These are phyloP conservation scores for Phytophthora megakarya DNA, from an alignment of 352 stramenopile genomes.

Conservation along the genomic window DNA sequence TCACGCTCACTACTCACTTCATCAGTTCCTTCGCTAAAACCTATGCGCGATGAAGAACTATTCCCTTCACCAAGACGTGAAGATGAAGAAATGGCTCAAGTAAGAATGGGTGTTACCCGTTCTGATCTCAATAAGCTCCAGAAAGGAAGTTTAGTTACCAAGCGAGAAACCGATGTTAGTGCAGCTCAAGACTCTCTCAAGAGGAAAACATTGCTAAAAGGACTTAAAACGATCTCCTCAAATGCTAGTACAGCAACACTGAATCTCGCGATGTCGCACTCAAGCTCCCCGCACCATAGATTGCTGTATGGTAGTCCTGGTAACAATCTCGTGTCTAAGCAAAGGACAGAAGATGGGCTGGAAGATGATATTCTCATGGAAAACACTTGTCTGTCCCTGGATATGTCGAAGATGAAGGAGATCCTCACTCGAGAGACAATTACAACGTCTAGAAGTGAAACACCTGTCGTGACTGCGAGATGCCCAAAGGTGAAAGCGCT, in stretches of 20 bases:
- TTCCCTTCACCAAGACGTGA: conserved; percentile 11
- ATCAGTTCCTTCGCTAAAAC: conserved; percentile 38
- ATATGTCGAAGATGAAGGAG: conserved; percentile 41
- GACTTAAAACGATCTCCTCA: conserved; percentile 27
- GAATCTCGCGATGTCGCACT: conserved; percentile 26
- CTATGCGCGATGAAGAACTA: conserved; percentile 20
- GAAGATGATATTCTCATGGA: conserved; percentile 37
- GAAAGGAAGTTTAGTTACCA: conserved; percentile 10
- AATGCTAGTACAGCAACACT: conserved; percentile 7
- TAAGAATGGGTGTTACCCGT: conserved; percentile 3
- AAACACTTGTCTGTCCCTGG: conserved; percentile 37
- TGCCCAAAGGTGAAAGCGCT: conserved; percentile 62
- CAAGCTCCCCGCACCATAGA: conserved; percentile 21
- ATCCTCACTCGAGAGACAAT: conserved; percentile 19
- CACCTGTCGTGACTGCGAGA: conserved; percentile 25
- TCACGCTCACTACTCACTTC: conserved; percentile 29
- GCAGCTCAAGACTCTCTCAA: conserved; percentile 29
- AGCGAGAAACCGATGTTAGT: conserved; percentile 24
- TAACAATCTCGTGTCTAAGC: conserved; percentile 30
- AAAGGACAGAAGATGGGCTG: conserved; percentile 44
- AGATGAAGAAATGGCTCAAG: conserved; percentile 5
- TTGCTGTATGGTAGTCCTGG: conserved; percentile 24
- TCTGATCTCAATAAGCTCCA: conserved; percentile 12
- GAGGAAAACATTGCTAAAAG: conserved; percentile 43
- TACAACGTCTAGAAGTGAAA: conserved; percentile 22